Percentiles rank a stretch among this genome's conserved stretches.
Evolutionary conservation across 257 asterid species (phyloP).

Genomic region (Jacaranda mimosifolia): DNA sequence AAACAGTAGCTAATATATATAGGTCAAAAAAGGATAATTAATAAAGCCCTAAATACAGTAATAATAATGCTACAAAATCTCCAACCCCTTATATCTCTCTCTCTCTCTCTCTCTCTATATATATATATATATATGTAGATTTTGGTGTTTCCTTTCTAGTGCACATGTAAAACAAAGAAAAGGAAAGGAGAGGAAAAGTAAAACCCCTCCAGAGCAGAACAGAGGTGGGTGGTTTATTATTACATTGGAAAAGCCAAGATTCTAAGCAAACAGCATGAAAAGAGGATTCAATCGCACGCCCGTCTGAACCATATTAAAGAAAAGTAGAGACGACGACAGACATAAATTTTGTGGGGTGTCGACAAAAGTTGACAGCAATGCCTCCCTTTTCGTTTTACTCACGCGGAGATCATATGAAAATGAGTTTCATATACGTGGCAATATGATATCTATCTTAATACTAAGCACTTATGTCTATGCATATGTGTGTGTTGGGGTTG

Average conservation of each 20-base stretch:
- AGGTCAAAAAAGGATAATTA: constrained; percentile 15
- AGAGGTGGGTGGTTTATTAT: too few relatives aligned
- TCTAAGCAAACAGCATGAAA: constrained; percentile 29
- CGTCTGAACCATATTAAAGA: constrained; percentile 24
- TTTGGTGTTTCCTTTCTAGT: not conserved
- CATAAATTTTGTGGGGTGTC: not conserved
- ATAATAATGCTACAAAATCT: not conserved
- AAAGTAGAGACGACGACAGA: constrained; percentile 6
- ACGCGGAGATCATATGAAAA: not conserved
- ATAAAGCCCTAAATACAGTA: not conserved
- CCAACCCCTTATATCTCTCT: not conserved
- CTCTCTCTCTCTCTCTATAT: too few relatives aligned
- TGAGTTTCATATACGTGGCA: not conserved
- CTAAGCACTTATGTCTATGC: too few relatives aligned
- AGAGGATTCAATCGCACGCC: constrained; percentile 25
- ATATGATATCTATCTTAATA: too few relatives aligned
- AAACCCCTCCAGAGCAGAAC: too few relatives aligned
- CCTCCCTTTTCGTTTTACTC: not conserved
- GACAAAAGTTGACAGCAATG: constrained; percentile 9
- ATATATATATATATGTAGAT: not conserved
- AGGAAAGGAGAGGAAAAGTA: not conserved
- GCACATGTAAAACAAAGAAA: not conserved
- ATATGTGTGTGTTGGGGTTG: too few relatives aligned
- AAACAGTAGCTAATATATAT: not conserved
- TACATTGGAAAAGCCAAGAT: constrained; percentile 20